Base-by-base conservation (phyloP, 73 alveolate genomes). In the Symbiodinium pilosum region DNA sequence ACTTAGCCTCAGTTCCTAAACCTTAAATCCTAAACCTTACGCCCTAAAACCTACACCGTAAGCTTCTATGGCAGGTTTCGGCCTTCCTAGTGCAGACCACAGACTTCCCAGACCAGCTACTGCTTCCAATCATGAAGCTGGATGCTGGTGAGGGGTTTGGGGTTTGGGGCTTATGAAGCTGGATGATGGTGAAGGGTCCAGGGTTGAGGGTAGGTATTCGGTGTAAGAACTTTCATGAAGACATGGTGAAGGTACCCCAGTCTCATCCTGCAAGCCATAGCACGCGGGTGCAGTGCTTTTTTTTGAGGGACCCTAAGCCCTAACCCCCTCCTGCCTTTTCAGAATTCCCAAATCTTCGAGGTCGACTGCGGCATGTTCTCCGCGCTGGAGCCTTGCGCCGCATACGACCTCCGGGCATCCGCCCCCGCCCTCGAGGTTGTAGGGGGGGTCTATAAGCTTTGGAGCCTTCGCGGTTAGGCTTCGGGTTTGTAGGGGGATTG, bases 331-430 rank as follows among this genome's bases (percentile, higher is more conserved):
- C 0, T 21, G 38, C 16, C 75, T 26, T 26, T 20, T 32, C 9
- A 56, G 21, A 56, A 26, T 16, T 32, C 26, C 26, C 73, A 56
- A 56, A 8, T 56, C 34, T 16, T 16, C 73, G 77, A 36, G 38
- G 16, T 32, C 77, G 14, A 26, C 77, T 64, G 77, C 77, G 36
- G 6, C 77, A 64, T 64, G 77, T 64, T 64, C 32, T 64, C 77
- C 36, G 77, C 77, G 77, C 77, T 64, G 38, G 77, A 64, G 77
- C 77, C 77, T 36, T 64, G 77, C 3, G 77, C 77, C 38, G 77
- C 77, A 32, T 64, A 64, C 77, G 77, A 64, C 77, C 77, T 64
- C 38, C 77, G 77, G 77, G 77, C 77, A 36, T 64, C 77, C 4
- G 77, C 77, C 38, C 77, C 77, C 16, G 77, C 77, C 36, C 77